These are phyloP conservation scores for Microbotryum silenes-acaulis DNA, from an alignment of 1,284 basidiomycete genomes.

Conservation along the genomic window DNA sequence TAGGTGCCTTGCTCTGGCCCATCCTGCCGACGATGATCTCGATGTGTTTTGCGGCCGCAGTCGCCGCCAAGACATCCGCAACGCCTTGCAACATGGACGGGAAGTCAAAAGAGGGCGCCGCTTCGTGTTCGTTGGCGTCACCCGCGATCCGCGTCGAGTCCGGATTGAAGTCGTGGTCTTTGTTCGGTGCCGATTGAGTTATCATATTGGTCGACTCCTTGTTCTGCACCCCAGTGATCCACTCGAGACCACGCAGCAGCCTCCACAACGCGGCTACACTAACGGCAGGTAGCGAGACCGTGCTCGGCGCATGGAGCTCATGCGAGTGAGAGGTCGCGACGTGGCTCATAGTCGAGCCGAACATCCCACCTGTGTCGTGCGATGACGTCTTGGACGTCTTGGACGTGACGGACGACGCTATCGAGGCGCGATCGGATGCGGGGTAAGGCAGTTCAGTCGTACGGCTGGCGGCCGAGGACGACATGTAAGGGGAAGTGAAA, in stretches of 20 bases:
- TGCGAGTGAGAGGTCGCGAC: constrained; percentile 16
- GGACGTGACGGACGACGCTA: background rate
- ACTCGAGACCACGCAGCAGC: constrained; percentile 30
- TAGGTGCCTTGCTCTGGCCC: constrained; percentile 4
- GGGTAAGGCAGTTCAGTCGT: background rate
- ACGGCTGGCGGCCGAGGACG: no score
- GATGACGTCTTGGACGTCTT: no score
- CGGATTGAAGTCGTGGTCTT: no score
- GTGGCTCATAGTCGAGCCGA: no score
- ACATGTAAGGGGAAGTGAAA: no score
- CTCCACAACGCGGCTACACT: constrained; percentile 35
- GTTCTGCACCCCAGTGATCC: constrained; percentile 28
- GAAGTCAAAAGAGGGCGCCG: constrained; percentile 48
- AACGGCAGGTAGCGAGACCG: constrained; percentile 33
- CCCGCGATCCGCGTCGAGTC: background rate
- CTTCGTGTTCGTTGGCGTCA: constrained; percentile 15
- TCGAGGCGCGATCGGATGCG: background rate
- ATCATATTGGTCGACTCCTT: no score
- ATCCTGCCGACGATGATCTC: constrained; percentile 80
- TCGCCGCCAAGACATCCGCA: constrained; percentile 74
- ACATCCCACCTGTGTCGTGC: no score
- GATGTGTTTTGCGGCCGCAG: constrained; percentile 70
- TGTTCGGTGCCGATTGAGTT: no score
- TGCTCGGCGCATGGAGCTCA: constrained; percentile 34
- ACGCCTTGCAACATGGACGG: constrained; percentile 64